These are phyloP conservation scores for Starmerella bacillaris DNA, from an alignment of 805 yeast genomes.

Conservation along the genomic window DNA sequence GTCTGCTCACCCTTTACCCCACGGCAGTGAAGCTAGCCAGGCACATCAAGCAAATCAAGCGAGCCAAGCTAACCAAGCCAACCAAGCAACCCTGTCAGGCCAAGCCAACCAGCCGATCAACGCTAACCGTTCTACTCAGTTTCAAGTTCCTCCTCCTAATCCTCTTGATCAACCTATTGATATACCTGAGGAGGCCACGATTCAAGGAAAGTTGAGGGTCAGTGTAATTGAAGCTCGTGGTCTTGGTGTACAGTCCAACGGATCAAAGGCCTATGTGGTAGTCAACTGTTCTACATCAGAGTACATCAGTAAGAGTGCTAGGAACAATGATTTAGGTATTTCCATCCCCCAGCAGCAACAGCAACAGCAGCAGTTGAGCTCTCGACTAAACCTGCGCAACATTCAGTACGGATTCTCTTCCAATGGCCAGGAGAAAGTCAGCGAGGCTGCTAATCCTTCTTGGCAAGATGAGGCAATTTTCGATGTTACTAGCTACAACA, in stretches of 20 bases:
- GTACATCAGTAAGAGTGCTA: conserved; percentile 41
- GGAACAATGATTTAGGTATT: conserved; percentile 18
- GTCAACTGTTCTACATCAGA: conserved; percentile 86
- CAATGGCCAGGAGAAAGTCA: conserved; percentile 1
- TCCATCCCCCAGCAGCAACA: conserved; percentile 22
- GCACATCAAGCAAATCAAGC: no score
- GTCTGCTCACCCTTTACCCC: neutral
- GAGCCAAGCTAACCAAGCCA: neutral
- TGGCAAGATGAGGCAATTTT: conserved; percentile 91
- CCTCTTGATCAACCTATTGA: conserved; percentile 4
- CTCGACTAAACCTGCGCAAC: conserved; percentile 7
- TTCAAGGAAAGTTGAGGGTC: conserved; percentile 56
- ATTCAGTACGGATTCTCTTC: no score
- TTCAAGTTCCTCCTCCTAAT: neutral
- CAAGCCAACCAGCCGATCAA: no score
- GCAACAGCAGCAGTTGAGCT: conserved; percentile 6
- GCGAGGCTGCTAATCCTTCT: conserved; percentile 38
- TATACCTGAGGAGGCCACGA: conserved; percentile 13
- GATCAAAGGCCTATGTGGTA: conserved; percentile 41
- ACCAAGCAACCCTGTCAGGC: no score
- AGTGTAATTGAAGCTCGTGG: conserved; percentile 65
- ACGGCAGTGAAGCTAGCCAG: neutral
- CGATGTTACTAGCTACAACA: conserved; percentile 65
- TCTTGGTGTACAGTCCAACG: conserved; percentile 24
- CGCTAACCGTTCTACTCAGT: no score